Evolutionary conservation across 768 basidiomycete genomes (phyloP).

Genomic region (Pleurotus citrinopileatus): DNA sequence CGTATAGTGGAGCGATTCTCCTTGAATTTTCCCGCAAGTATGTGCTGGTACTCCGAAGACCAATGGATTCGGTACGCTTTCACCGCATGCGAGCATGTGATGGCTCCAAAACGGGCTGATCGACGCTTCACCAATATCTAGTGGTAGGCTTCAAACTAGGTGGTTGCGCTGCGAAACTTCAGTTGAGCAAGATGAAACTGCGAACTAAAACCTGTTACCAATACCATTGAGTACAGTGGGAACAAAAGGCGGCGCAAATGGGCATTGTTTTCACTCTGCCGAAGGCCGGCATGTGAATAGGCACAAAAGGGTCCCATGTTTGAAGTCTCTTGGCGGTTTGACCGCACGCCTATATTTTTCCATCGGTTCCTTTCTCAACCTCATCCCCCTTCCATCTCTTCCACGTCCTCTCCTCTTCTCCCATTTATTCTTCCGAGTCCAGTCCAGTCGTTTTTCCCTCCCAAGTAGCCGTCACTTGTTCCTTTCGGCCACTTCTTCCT

Average conservation of each 20-base stretch:
- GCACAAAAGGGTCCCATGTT: conserved; percentile 8
- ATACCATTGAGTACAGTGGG: conserved; percentile 4
- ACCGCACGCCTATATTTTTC: conserved; percentile 10
- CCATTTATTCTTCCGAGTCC: conserved; percentile 11
- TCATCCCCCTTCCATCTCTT: conserved; percentile 5
- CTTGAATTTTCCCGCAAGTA: not conserved
- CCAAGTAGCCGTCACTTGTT: conserved; percentile 8
- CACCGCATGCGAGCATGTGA: not conserved
- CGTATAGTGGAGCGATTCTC: not conserved
- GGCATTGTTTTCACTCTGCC: conserved; percentile 7
- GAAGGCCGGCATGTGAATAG: conserved; percentile 8
- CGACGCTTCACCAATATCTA: not conserved
- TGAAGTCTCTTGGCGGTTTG: conserved; percentile 10
- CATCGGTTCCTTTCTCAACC: not conserved
- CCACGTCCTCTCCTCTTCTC: conserved; percentile 3
- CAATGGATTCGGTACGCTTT: not conserved
- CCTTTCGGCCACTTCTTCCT: conserved; percentile 7
- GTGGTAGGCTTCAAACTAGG: not conserved
- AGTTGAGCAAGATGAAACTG: conserved; percentile 1
- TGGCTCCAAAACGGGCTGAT: not conserved
- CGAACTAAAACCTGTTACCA: not conserved
- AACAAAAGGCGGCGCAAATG: not conserved
- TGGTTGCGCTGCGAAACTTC: not conserved
- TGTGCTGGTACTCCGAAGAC: not conserved
- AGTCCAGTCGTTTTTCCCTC: conserved; percentile 10